phyloP scores from a whole-genome alignment of 1,284 basidiomycete genomes.

The Apiotrichum domesticum region DNA sequence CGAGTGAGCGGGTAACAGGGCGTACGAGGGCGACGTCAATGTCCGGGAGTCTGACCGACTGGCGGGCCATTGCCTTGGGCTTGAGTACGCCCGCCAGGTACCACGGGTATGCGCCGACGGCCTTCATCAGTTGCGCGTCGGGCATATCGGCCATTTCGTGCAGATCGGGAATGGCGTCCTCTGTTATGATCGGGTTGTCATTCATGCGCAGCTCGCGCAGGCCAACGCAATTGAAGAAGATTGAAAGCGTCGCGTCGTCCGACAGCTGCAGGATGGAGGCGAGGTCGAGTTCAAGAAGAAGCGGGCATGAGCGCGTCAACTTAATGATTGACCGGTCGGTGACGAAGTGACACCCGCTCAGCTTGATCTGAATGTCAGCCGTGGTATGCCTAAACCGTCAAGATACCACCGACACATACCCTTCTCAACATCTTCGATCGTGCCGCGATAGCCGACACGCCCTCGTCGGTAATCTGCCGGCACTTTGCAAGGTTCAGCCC shows the following conservation, averaged over 20 bases:
- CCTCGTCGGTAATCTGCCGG: slow-evolving; percentile 69
- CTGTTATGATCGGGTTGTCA: slow-evolving; percentile 71
- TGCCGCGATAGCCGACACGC: slow-evolving; percentile 67
- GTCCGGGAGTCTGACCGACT: background rate
- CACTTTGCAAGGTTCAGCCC: slow-evolving; percentile 90
- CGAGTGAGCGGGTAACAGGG: slow-evolving; percentile 49
- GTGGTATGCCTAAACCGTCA: background rate
- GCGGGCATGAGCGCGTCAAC: slow-evolving; percentile 73
- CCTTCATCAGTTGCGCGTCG: slow-evolving; percentile 13
- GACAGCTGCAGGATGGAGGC: slow-evolving; percentile 75
- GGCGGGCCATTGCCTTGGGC: slow-evolving; percentile 7
- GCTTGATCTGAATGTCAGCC: slow-evolving; percentile 61
- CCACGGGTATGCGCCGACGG: slow-evolving; percentile 14
- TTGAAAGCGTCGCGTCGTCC: slow-evolving; percentile 69
- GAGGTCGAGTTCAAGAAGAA: slow-evolving; percentile 90
- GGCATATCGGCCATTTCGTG: slow-evolving; percentile 38
- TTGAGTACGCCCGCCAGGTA: slow-evolving; percentile 5
- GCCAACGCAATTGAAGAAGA: slow-evolving; percentile 72
- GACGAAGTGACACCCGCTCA: slow-evolving; percentile 67
- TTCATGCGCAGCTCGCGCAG: slow-evolving; percentile 89
- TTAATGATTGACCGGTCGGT: slow-evolving; percentile 74
- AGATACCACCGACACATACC: slow-evolving; percentile 32
- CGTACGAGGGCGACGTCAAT: slow-evolving; percentile 11
- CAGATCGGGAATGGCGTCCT: slow-evolving; percentile 77
- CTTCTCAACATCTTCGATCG: slow-evolving; percentile 68